Base-by-base conservation (phyloP, 2,329 filamentous ascomycete species). In the Alternaria sp. region DNA sequence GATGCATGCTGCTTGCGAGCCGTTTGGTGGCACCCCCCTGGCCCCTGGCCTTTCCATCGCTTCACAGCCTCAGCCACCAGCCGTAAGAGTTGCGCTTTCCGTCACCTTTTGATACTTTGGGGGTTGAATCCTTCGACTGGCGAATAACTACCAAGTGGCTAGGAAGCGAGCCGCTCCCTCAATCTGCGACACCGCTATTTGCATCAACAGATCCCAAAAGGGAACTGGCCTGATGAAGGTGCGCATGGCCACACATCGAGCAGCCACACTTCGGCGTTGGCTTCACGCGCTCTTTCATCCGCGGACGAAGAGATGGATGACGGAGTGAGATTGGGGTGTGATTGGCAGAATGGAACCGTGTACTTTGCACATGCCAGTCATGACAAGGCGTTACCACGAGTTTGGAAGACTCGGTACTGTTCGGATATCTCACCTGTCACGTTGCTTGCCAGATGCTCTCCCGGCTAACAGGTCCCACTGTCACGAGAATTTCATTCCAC, bases 231-330 rank as follows among this genome's bases (percentile, higher is more conserved):
- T 25, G 41, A 64, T 53, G 21, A 45, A 57, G 63, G 55, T 58
- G 46, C 37, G 63, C 57, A 68, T 47, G 49, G 71, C 70, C 72
- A 73, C 66, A 66, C 37, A n/a, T 46, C 69, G 62, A 70, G 68
- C 70, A 70, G 72, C 71, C 71, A 68, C 67, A 53, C 15, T 58
- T 46, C 44, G n/a, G 5, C 3, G 45, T 41, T 21, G 51, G 28
- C 30, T 41, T 61, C 51, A 25, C 59, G 58, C n/a, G 10, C n/a
- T 37, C 23, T 45, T n/a, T 25, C 26, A 41, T 28, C 6, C 28
- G 25, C 43, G 44, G 41, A 55, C 41, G 45, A 54, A 54, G 26
- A 12, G 18, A 46, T 8, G n/a, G 33, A 45, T 37, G 14, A 49
- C 37, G 26, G 44, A 14, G 20, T 23, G 3, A 23, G 21, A n/a